A percentile compares a stretch with the other conserved stretches of the same genome.
phyloP scores from a whole-genome alignment of 2,329 filamentous ascomycete species.

The Sphaerulina musiva region DNA sequence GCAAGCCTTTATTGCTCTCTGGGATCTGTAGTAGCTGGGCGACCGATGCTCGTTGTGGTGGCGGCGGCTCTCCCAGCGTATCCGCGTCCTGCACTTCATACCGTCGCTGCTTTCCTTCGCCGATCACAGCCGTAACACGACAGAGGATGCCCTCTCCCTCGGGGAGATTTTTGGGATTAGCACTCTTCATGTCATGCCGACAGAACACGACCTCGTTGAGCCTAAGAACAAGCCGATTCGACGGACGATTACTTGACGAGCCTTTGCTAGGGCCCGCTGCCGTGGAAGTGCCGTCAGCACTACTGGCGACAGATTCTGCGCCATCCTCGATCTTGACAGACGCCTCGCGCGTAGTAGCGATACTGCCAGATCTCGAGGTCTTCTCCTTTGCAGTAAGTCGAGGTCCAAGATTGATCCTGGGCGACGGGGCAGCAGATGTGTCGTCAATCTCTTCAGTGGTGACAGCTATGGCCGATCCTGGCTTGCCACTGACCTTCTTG shows the following conservation, averaged over 20 bases:
- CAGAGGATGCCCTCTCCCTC: slow-evolving; percentile 50
- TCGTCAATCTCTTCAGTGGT: slow-evolving; percentile 30
- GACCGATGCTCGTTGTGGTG: slow-evolving; percentile 40
- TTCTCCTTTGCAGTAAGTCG: slow-evolving; percentile 34
- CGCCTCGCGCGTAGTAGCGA: slow-evolving; percentile 43
- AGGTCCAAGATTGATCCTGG: slow-evolving; percentile 26
- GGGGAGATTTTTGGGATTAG: slow-evolving; percentile 25
- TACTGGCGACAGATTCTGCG: slow-evolving; percentile 39
- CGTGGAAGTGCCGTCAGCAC: slow-evolving; percentile 37
- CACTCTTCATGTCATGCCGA: slow-evolving; percentile 37
- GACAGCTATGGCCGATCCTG: slow-evolving; percentile 20
- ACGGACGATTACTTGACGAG: slow-evolving; percentile 20
- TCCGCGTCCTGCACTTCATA: slow-evolving; percentile 50
- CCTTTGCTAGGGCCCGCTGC: slow-evolving; percentile 28
- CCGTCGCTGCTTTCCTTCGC: slow-evolving; percentile 48
- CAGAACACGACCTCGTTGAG: slow-evolving; percentile 47
- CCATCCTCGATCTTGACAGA: slow-evolving; percentile 47
- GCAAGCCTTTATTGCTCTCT: slow-evolving; percentile 36
- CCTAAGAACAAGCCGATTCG: slow-evolving; percentile 30
- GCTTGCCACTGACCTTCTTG: slow-evolving; percentile 24
- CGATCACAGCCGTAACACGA: slow-evolving; percentile 46
- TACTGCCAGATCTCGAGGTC: slow-evolving; percentile 36
- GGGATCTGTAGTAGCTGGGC: slow-evolving; percentile 44
- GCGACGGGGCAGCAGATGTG: slow-evolving; percentile 31
- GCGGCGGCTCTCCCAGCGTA: slow-evolving; percentile 27